A percentile compares a stretch with the other conserved stretches of the same genome.
Evolutionary conservation across 1,284 basidiomycete genomes (phyloP).

Genomic region (Ustilago lituana): DNA sequence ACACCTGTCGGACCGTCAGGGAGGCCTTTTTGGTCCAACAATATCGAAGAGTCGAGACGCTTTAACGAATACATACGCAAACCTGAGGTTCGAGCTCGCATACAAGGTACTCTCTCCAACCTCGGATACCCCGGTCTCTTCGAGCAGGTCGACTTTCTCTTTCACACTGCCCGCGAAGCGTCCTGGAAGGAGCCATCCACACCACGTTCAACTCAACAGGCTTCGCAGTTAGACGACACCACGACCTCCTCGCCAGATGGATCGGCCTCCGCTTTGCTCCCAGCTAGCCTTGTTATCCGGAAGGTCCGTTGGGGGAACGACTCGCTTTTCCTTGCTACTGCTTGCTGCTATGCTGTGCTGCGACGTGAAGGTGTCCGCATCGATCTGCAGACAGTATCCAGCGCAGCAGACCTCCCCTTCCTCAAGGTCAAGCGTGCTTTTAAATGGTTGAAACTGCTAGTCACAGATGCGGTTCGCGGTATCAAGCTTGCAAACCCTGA

Average conservation of each 20-base stretch:
- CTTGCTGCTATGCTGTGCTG: conserved; percentile 42
- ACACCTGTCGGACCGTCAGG: not conserved
- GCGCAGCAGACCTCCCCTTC: conserved; percentile 17
- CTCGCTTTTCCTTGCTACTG: conserved; percentile 26
- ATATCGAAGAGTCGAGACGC: conserved; percentile 10
- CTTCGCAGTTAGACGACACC: no score
- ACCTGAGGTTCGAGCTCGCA: conserved; percentile 32
- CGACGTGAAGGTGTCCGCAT: conserved; percentile 23
- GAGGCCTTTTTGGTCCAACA: conserved; percentile 9
- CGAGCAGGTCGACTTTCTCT: conserved; percentile 34
- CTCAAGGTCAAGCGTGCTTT: conserved; percentile 15
- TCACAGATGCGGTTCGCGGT: conserved; percentile 10
- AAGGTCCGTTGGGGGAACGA: conserved; percentile 28
- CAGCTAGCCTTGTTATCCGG: conserved; percentile 2
- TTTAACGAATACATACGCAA: conserved; percentile 12
- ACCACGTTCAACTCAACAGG: not conserved
- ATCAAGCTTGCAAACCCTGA: conserved; percentile 32
- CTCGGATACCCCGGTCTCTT: conserved; percentile 23
- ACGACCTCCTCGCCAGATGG: no score
- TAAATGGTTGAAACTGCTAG: conserved; percentile 19
- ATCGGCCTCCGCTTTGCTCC: not conserved
- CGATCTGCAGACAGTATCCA: conserved; percentile 25
- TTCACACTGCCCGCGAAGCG: conserved; percentile 19
- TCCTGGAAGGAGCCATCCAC: conserved; percentile 14
- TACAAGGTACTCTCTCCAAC: conserved; percentile 7